Evolutionary conservation across 768 basidiomycete genomes (phyloP), one percentile per base, ranked within the genome.

Genomic region (Pleurotus salmoneostramineus): DNA sequence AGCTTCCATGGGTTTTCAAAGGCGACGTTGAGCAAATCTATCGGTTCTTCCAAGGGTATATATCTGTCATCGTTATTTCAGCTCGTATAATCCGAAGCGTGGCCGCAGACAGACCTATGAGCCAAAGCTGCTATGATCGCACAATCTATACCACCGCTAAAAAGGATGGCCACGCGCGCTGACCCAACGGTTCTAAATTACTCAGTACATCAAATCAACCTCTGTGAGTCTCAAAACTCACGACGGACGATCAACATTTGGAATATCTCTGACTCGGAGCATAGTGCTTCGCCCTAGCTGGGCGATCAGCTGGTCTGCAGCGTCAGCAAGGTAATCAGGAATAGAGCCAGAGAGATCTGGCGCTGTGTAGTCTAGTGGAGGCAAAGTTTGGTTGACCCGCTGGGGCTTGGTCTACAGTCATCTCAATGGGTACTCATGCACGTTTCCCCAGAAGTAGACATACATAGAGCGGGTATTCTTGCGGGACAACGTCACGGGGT

Each of bases 111-210:
- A 52, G 65, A 91, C 89, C 76, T 77, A 65, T 95, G 82, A 1
- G 93, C 90, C 4, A 99, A 76, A 65, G 83, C 88, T 0, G 95
- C 85, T 5, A 98, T 65, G 42, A 91, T 74, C 0, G 95, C 88
- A 8, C 88, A 98, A 68, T 99, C 97, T 45, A 99, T 93, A 0
- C 97, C 97, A 33, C 97, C 97, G 37, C 93, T 96, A 70, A 98
- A 99, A 6, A 99, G 79, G 6, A 99, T 79, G 2, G 89, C 94
- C 2, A 97, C 77, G 52, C 88, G 79, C 3, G 87, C 77, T 50
- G 75, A 69, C 5, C 76, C n/a, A n/a, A n/a, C n/a, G n/a, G n/a
- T n/a, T n/a, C n/a, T n/a, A n/a, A n/a, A n/a, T n/a, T n/a, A n/a
- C n/a, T n/a, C n/a, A n/a, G n/a, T n/a, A n/a, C n/a, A 12, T 72